Percentiles rank a stretch among this genome's conserved stretches.
phyloP scores from a whole-genome alignment of 2,329 filamentous ascomycete genomes.

The Aureobasidium sp. region DNA sequence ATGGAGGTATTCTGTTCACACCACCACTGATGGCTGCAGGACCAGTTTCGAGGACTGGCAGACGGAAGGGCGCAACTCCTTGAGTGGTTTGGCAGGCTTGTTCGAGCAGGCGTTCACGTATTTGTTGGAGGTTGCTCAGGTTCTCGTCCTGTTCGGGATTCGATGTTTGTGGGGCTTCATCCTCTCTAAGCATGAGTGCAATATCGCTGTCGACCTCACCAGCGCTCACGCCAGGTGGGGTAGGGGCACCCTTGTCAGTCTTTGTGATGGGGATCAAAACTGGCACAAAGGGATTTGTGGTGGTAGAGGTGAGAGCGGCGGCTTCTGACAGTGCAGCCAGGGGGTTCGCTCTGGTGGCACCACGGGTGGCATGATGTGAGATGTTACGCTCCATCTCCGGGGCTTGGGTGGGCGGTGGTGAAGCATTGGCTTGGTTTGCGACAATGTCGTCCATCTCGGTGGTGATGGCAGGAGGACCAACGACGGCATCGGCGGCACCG shows the following conservation, averaged over 20 bases:
- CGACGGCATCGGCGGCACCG: slow-evolving; percentile 22
- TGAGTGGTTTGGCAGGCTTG: slow-evolving; percentile 25
- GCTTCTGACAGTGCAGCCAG: slow-evolving; percentile 45
- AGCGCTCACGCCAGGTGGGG: slow-evolving; percentile 34
- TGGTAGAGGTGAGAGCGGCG: slow-evolving; percentile 25
- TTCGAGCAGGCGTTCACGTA: slow-evolving; percentile 26
- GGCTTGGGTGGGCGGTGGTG: slow-evolving; percentile 21
- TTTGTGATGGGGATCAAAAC: slow-evolving; percentile 40
- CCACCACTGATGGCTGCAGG: slow-evolving; percentile 27
- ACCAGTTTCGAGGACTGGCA: slow-evolving; percentile 28
- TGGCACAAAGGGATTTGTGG: slow-evolving; percentile 35
- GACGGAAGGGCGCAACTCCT: slow-evolving; percentile 26
- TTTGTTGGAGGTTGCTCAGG: slow-evolving; percentile 14
- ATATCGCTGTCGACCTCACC: slow-evolving; percentile 43
- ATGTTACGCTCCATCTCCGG: slow-evolving; percentile 53
- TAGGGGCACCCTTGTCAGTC: slow-evolving; percentile 40
- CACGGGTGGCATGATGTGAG: slow-evolving; percentile 48
- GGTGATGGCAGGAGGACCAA: slow-evolving; percentile 8
- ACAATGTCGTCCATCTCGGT: slow-evolving; percentile 21
- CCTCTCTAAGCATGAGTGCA: slow-evolving; percentile 36
- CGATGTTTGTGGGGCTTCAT: slow-evolving; percentile 12
- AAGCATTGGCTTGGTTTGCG: slow-evolving; percentile 20
- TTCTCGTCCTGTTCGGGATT: slow-evolving; percentile 9
- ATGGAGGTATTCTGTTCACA: slow-evolving; percentile 26
- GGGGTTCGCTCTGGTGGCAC: slow-evolving; percentile 39